phyloP scores from a whole-genome alignment of 345 rosid genomes.

The Eutrema yunnanense region DNA sequence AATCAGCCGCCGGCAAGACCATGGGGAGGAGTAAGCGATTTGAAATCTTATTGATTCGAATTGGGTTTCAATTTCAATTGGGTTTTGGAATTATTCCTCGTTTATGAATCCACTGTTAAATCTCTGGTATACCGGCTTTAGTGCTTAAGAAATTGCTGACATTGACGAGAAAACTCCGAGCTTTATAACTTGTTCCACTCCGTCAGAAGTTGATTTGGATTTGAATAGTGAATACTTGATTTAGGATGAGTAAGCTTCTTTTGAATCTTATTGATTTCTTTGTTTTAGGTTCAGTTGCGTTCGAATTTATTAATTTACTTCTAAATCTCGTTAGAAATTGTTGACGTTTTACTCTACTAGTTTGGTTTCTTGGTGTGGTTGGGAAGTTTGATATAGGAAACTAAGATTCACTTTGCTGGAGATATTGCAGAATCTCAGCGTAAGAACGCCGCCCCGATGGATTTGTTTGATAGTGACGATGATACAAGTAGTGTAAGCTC shows the following conservation, averaged over 20 bases:
- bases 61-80: not conserved
- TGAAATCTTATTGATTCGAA: not conserved
- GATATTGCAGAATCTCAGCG: conserved; percentile 17
- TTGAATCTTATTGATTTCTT: not conserved
- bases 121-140: not conserved
- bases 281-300: not conserved
- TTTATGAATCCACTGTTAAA: not conserved
- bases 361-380: not conserved
- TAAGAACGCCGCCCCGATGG: conserved; percentile 26
- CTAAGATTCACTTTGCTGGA: not conserved
- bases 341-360: not conserved
- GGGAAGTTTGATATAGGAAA: not conserved
- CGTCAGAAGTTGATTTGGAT: no score
- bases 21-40: conserved; percentile 75
- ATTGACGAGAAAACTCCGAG: no score
- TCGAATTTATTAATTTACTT: no score
- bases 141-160: no score
- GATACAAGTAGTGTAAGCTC: conserved; percentile 78
- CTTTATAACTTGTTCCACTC: no score
- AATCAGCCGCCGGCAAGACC: conserved; percentile 15
- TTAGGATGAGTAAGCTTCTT: no score
- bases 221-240: no score
- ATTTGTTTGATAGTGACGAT: conserved; percentile 64
- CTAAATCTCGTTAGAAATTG: not conserved
- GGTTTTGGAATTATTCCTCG: not conserved